Percentiles rank a stretch among this genome's conserved stretches.
Evolutionary conservation across 2,329 filamentous ascomycete genomes (phyloP).

Genomic region (Teratosphaeria gauchensis): DNA sequence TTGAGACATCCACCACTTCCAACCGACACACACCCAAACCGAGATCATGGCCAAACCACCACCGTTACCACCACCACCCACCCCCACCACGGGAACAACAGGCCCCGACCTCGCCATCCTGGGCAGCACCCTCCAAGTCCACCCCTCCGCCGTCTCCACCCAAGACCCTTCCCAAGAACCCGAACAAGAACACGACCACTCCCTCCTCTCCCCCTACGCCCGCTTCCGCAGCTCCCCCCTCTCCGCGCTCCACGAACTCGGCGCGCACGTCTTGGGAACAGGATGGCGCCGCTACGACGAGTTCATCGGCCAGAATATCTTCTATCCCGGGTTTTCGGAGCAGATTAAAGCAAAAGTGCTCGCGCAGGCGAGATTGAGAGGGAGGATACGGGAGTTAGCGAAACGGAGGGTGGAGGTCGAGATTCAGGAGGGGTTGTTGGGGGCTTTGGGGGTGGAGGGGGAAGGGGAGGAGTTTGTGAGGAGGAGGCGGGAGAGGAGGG

Average conservation of each 20-base stretch:
- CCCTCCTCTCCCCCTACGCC: conserved; percentile 71
- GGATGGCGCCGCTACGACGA: conserved; percentile 94
- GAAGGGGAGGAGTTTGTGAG: conserved; percentile 51
- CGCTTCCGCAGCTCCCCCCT: conserved; percentile 67
- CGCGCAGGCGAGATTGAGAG: conserved; percentile 62
- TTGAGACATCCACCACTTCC: too few relatives aligned
- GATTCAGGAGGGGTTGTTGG: conserved; percentile 60
- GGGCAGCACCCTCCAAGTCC: conserved; percentile 35
- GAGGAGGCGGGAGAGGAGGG: conserved; percentile 8
- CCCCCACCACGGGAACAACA: too few relatives aligned
- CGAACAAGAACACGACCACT: conserved; percentile 44
- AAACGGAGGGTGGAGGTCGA: conserved; percentile 65
- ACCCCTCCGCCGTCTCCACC: conserved; percentile 27
- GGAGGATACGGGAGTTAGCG: conserved; percentile 67
- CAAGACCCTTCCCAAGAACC: conserved; percentile 32
- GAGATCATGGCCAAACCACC: too few relatives aligned
- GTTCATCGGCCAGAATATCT: conserved; percentile 83
- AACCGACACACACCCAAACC: too few relatives aligned
- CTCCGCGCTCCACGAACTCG: conserved; percentile 86
- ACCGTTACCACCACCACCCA: too few relatives aligned
- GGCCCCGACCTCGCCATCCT: conserved; percentile 37
- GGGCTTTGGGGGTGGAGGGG: conserved; percentile 39
- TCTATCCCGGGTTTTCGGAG: conserved; percentile 85
- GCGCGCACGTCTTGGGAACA: conserved; percentile 80
- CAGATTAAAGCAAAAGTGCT: conserved; percentile 76